A percentile compares a stretch with the other conserved stretches of the same genome.
These are phyloP conservation scores for Fistulifera pelliculosa DNA, from an alignment of 108 stramenopile genomes.

Conservation along the genomic window DNA sequence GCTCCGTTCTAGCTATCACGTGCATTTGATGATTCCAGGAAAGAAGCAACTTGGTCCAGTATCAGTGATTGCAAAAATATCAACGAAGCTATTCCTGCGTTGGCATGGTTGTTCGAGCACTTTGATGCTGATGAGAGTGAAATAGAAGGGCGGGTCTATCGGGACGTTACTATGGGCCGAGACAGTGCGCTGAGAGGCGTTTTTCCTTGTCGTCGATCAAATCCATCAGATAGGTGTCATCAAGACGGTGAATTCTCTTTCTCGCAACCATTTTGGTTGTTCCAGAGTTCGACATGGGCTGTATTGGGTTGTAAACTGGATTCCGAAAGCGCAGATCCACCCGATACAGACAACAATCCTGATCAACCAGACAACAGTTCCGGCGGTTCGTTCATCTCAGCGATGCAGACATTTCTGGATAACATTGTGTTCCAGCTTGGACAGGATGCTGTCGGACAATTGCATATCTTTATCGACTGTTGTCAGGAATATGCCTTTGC, in stretches of 20 bases:
- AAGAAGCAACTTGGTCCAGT: conserved; percentile 23
- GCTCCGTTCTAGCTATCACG: conserved; percentile 13
- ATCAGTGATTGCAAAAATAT: conserved; percentile 15
- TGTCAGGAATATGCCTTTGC: conserved; percentile 2
- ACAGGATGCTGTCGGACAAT: conserved; percentile 4
- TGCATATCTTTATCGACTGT: conserved; percentile 11
- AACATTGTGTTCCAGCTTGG: conserved; percentile 23
- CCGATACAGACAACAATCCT: background rate
- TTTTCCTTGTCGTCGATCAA: background rate
- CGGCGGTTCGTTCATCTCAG: too few species aligned
- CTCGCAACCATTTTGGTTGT: conserved; percentile 13
- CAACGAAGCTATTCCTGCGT: conserved; percentile 22
- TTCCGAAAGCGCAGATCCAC: background rate
- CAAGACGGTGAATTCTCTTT: background rate
- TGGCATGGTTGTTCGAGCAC: conserved; percentile 10
- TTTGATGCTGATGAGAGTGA: background rate
- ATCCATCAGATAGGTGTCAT: too few species aligned
- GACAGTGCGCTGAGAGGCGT: conserved; percentile 8
- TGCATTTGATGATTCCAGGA: conserved; percentile 30
- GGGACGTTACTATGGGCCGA: conserved; percentile 14
- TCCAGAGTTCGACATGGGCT: background rate
- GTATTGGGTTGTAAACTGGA: background rate
- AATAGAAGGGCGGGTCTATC: conserved; percentile 9
- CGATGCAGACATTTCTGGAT: conserved; percentile 14
- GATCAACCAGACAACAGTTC: too few species aligned